Percentiles rank a stretch among this genome's conserved stretches.
phyloP scores from a whole-genome alignment of 257 asterid genomes.

The Solanum clarkiae region DNA sequence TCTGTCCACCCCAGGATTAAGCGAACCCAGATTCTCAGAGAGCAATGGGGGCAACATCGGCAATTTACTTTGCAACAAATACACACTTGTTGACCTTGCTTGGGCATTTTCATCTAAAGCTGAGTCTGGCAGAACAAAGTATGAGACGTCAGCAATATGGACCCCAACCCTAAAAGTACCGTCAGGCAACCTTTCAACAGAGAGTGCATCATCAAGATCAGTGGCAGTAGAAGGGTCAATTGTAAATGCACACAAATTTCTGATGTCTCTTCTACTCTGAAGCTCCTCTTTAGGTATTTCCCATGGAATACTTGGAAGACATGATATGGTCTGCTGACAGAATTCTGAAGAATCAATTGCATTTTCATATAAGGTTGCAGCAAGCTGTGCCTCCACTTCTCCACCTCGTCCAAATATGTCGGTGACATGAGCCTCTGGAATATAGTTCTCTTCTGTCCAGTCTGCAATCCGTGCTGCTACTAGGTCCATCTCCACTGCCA shows the following conservation, averaged over 20 bases:
- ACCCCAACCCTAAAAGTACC: constrained; percentile 70
- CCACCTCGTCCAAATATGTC: constrained; percentile 71
- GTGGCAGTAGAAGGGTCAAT: constrained; percentile 74
- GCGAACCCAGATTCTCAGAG: constrained; percentile 75
- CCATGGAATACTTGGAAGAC: constrained; percentile 59
- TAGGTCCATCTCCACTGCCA: constrained; percentile 51
- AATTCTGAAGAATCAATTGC: constrained; percentile 59
- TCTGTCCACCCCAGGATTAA: constrained; percentile 76
- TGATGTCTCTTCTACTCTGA: constrained; percentile 43
- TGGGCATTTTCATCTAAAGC: constrained; percentile 45
- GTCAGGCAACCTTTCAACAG: constrained; percentile 38
- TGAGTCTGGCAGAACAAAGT: constrained; percentile 66
- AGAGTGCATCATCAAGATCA: constrained; percentile 92
- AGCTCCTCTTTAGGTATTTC: constrained; percentile 51
- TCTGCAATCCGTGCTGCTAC: constrained; percentile 61
- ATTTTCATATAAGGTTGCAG: constrained; percentile 72
- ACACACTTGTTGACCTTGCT: background rate
- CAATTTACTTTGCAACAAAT: background rate
- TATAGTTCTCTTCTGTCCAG: constrained; percentile 60
- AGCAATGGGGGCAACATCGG: constrained; percentile 31
- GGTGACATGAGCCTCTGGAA: constrained; percentile 52
- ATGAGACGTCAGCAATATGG: constrained; percentile 81
- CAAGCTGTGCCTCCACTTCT: constrained; percentile 63
- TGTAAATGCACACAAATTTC: constrained; percentile 59
- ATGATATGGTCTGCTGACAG: constrained; percentile 47